These are phyloP conservation scores for Smittium mucronatum DNA, from an alignment of 371 early-diverging fungal genomes.

Conservation along the genomic window DNA sequence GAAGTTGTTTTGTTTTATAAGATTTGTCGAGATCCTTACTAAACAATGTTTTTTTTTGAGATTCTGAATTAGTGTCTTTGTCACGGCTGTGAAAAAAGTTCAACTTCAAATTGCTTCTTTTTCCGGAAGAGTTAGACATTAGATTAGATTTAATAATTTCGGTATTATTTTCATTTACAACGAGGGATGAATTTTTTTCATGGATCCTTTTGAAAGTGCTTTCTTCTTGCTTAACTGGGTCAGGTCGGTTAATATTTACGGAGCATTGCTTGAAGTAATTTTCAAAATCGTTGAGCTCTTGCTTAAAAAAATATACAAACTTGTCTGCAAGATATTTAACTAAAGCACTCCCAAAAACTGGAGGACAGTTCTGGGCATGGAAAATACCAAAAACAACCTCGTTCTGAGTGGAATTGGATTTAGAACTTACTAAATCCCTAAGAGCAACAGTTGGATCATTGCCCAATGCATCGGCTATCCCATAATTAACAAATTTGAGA, in stretches of 20 bases:
- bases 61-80: background rate
- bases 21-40: background rate
- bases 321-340: conserved; percentile 55
- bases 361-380: conserved; percentile 52
- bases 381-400: conserved; percentile 81
- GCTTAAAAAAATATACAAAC: conserved; percentile 47
- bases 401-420: conserved; percentile 65
- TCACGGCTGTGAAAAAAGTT: background rate
- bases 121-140: background rate
- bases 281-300: conserved; percentile 51
- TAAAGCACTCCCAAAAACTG: conserved; percentile 33
- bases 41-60: background rate
- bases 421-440: conserved; percentile 72
- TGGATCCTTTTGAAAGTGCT: conserved; percentile 23
- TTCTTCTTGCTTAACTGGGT: conserved; percentile 4
- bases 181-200: conserved; percentile 11
- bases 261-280: background rate
- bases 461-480: conserved; percentile 64
- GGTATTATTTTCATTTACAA: conserved; percentile 13
- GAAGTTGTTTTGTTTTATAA: background rate
- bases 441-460: conserved; percentile 19
- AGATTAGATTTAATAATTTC: background rate
- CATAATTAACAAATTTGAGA: conserved; percentile 67
- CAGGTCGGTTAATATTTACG: conserved; percentile 9
- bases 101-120: background rate